Percentiles rank a stretch among this genome's conserved stretches.
These are phyloP conservation scores for Monosporozyma siamensis DNA, from an alignment of 805 yeast genomes.

Conservation along the genomic window DNA sequence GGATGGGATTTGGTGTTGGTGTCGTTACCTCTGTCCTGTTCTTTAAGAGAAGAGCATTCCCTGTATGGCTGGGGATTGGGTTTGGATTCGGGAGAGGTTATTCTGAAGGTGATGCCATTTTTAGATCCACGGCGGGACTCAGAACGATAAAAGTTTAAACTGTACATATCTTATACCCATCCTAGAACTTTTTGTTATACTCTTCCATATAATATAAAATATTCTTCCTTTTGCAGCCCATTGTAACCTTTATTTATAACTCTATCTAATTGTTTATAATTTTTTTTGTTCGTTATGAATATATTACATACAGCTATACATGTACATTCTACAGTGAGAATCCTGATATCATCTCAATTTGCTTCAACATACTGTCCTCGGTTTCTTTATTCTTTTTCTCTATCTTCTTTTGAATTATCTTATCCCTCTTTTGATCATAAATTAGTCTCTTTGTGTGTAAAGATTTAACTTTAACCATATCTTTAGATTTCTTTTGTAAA, in stretches of 20 bases:
- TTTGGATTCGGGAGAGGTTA: slow-evolving; percentile 97
- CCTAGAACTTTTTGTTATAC: no score
- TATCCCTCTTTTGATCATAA: slow-evolving; percentile 24
- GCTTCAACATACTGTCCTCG: slow-evolving; percentile 23
- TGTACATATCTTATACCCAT: no score
- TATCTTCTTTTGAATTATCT: slow-evolving; percentile 13
- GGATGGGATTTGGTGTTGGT: slow-evolving; percentile 94
- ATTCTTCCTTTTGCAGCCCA: background rate
- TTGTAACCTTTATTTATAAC: background rate
- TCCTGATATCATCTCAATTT: slow-evolving; percentile 29
- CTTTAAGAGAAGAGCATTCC: slow-evolving; percentile 92
- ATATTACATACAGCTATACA: no score
- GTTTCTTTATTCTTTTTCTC: slow-evolving; percentile 20
- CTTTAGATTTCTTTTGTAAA: background rate
- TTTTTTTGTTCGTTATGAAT: slow-evolving; percentile 1
- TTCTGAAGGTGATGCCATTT: slow-evolving; percentile 95
- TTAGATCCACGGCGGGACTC: slow-evolving; percentile 73
- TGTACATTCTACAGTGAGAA: slow-evolving; percentile 20
- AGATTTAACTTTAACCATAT: slow-evolving; percentile 5
- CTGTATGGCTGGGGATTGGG: slow-evolving; percentile 96
- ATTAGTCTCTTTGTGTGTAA: slow-evolving; percentile 16
- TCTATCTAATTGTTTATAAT: background rate
- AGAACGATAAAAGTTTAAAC: slow-evolving; percentile 65
- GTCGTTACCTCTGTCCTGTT: slow-evolving; percentile 82
- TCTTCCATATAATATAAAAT: background rate